phyloP scores from a whole-genome alignment of 192 early-diverging fungal genomes.

The Coemansia sp. region DNA sequence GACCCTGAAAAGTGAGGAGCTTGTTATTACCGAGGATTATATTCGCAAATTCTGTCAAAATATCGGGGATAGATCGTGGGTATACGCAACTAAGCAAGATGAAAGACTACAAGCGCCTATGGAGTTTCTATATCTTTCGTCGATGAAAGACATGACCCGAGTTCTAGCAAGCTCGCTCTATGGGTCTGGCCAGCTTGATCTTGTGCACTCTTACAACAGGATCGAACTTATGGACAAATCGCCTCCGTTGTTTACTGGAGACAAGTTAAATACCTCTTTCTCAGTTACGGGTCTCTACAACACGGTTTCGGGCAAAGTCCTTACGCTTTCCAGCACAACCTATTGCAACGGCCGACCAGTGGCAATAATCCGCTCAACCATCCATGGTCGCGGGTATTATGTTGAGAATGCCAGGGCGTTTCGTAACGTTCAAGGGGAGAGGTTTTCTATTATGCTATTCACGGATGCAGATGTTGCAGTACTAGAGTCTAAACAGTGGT shows the following conservation, averaged over 20 bases:
- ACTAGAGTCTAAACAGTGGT: constrained; percentile 82
- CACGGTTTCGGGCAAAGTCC: constrained; percentile 76
- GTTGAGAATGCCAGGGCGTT: constrained; percentile 74
- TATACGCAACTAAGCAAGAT: constrained; percentile 51
- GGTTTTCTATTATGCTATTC: constrained; percentile 62
- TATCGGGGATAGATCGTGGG: constrained; percentile 61
- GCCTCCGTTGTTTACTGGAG: constrained; percentile 66
- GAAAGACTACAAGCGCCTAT: constrained; percentile 69
- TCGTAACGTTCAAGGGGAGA: constrained; percentile 65
- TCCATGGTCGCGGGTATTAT: constrained; percentile 82
- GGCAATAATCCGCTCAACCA: constrained; percentile 70
- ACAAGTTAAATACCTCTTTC: constrained; percentile 69
- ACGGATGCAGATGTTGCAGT: constrained; percentile 77
- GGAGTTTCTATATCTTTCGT: constrained; percentile 85
- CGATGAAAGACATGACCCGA: constrained; percentile 74
- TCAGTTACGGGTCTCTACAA: constrained; percentile 76
- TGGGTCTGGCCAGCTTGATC: constrained; percentile 76
- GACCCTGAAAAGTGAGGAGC: not conserved
- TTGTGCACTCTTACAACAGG: constrained; percentile 87
- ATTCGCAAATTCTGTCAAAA: constrained; percentile 80
- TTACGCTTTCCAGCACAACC: constrained; percentile 70
- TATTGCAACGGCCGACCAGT: constrained; percentile 60
- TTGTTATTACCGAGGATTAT: constrained; percentile 67
- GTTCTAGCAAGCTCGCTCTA: constrained; percentile 84
- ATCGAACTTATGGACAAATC: constrained; percentile 68